phyloP scores from a whole-genome alignment of 176 grass and related monocot genomes.

The Oropetium thomaeum region DNA sequence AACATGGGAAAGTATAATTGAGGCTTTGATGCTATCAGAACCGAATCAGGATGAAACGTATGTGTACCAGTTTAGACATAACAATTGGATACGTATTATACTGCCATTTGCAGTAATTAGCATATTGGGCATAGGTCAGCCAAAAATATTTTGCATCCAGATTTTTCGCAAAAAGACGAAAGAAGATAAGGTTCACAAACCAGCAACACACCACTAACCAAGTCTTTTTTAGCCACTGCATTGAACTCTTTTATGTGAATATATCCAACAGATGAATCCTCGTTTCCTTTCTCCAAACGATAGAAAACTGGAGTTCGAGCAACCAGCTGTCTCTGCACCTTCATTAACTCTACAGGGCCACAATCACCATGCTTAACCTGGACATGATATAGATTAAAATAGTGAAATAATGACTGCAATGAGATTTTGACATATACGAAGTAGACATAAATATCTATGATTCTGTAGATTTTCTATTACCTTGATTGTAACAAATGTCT shows the following conservation, averaged over 20 bases:
- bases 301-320: slow-evolving; percentile 85
- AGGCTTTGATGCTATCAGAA: slow-evolving; percentile 1
- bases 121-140: not conserved
- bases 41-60: not conserved
- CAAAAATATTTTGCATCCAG: not conserved
- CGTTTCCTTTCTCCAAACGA: slow-evolving; percentile 75
- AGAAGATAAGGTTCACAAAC: slow-evolving; percentile 39
- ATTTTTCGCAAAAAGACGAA: slow-evolving; percentile 3
- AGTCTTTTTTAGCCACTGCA: slow-evolving; percentile 95
- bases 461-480: slow-evolving; percentile 42
- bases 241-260: slow-evolving; percentile 98
- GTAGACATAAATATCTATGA: slow-evolving; percentile 21
- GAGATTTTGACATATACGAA: not conserved
- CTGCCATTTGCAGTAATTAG: slow-evolving; percentile 11
- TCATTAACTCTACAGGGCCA: slow-evolving; percentile 79
- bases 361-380: slow-evolving; percentile 93
- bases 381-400: slow-evolving; percentile 27
- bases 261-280: slow-evolving; percentile 76
- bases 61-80: not conserved
- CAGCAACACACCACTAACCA: slow-evolving; percentile 78
- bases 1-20: slow-evolving; percentile 1
- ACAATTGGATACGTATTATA: slow-evolving; percentile 24
- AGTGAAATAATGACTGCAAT: slow-evolving; percentile 11
- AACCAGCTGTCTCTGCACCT: slow-evolving; percentile 86
- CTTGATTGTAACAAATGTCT: slow-evolving; percentile 92